Percentiles rank a stretch among this genome's conserved stretches.
These are phyloP conservation scores for Lecanicillium sp. DNA, from an alignment of 2,329 filamentous ascomycete genomes.

Conservation along the genomic window DNA sequence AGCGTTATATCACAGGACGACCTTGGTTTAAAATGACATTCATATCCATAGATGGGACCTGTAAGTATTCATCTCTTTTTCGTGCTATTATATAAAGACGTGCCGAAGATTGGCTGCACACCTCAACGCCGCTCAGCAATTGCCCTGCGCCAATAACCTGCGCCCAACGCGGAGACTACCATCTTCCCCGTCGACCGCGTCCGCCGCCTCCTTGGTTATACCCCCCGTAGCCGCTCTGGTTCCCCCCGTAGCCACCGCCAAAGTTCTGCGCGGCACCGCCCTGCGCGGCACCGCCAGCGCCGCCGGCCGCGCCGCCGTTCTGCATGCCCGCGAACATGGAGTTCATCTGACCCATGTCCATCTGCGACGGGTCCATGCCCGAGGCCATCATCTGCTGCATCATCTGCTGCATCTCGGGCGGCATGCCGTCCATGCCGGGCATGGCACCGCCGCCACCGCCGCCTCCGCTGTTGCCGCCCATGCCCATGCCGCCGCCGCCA, in stretches of 20 bases:
- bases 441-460: conserved; percentile 36
- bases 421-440: conserved; percentile 56
- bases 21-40: no score
- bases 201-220: conserved; percentile 38
- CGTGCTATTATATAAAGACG: no score
- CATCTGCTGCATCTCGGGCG: conserved; percentile 61
- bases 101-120: no score
- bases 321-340: conserved; percentile 57
- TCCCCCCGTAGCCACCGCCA: conserved; percentile 46
- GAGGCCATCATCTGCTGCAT: conserved; percentile 65
- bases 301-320: conserved; percentile 35
- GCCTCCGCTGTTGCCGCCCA: conserved; percentile 25
- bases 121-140: no score
- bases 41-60: no score
- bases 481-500: conserved; percentile 31
- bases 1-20: no score
- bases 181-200: conserved; percentile 26
- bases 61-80: no score
- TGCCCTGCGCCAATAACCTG: no score
- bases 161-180: conserved; percentile 18
- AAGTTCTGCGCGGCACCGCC: conserved; percentile 48
- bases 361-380: conserved; percentile 60
- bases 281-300: conserved; percentile 31
- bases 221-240: conserved; percentile 46
- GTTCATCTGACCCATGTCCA: conserved; percentile 54